Evolutionary conservation across 2,329 filamentous ascomycete genomes (phyloP).

Genomic region (Stachybotrys echinatus): DNA sequence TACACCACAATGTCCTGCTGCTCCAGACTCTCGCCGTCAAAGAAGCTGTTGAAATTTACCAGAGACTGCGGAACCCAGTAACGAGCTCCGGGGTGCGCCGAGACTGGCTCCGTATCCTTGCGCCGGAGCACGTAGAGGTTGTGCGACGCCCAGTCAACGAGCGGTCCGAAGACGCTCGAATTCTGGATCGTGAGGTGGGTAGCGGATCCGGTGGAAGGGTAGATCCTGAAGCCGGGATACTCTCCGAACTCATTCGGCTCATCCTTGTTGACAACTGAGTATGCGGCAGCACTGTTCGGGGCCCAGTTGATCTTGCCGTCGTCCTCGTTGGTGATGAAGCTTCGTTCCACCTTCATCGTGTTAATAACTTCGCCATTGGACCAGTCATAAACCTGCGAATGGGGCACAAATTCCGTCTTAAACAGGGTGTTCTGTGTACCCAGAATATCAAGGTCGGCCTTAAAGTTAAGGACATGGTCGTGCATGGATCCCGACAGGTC

Average conservation of each 20-base stretch:
- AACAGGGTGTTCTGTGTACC: constrained; percentile 39
- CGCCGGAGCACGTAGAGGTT: constrained; percentile 44
- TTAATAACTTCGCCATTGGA: constrained; percentile 35
- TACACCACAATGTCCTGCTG: constrained; percentile 41
- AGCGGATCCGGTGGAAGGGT: not conserved
- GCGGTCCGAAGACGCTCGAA: constrained; percentile 37
- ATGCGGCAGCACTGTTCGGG: constrained; percentile 38
- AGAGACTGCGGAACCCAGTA: constrained; percentile 31
- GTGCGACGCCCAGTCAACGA: constrained; percentile 40
- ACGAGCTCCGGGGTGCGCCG: constrained; percentile 35
- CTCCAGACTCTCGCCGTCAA: constrained; percentile 29
- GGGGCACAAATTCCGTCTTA: constrained; percentile 23
- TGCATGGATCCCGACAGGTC: constrained; percentile 42
- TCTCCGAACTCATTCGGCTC: constrained; percentile 44
- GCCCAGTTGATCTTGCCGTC: constrained; percentile 40
- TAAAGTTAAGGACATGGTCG: constrained; percentile 50
- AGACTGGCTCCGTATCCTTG: constrained; percentile 44
- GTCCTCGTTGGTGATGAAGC: constrained; percentile 34
- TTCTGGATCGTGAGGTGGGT: constrained; percentile 40
- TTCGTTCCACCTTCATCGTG: constrained; percentile 43
- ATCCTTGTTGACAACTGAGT: constrained; percentile 43
- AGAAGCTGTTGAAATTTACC: constrained; percentile 44
- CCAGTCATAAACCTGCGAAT: constrained; percentile 38
- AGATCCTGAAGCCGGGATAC: constrained; percentile 32
- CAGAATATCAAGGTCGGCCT: constrained; percentile 45